phyloP scores from a whole-genome alignment of 2,329 filamentous ascomycete genomes.

The Neofusicoccum parvum region DNA sequence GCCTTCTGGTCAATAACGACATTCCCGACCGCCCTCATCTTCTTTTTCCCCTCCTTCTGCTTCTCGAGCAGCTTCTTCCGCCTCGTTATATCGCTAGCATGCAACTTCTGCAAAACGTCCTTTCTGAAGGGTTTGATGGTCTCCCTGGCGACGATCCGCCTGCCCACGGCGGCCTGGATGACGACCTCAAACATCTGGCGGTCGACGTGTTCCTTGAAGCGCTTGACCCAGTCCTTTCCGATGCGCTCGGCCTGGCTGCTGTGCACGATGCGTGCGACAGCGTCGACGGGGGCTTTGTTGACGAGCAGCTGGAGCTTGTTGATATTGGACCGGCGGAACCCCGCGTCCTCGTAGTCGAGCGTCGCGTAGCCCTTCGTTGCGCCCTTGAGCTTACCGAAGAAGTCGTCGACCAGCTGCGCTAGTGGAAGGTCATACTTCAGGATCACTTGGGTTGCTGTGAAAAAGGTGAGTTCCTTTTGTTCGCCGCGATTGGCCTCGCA shows the following conservation, averaged over 20 bases:
- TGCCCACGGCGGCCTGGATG: conserved; percentile 87
- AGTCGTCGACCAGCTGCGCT: conserved; percentile 89
- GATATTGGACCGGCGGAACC: conserved; percentile 77
- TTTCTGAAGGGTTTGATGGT: conserved; percentile 97
- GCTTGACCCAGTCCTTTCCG: conserved; percentile 84
- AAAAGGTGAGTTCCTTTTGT: conserved; percentile 87
- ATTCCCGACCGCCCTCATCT: conserved; percentile 77
- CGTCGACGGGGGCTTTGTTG: conserved; percentile 91
- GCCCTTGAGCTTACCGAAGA: conserved; percentile 95
- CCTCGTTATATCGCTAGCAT: conserved; percentile 83
- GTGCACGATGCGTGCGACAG: conserved; percentile 89
- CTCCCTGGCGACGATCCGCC: conserved; percentile 82
- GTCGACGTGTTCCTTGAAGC: conserved; percentile 96
- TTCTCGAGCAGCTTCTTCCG: conserved; percentile 88
- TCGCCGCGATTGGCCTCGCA: conserved; percentile 88
- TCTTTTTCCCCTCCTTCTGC: conserved; percentile 94
- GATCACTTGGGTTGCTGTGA: conserved; percentile 89
- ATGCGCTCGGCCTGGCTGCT: conserved; percentile 76
- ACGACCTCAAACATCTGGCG: conserved; percentile 96
- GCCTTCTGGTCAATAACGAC: conserved; percentile 95
- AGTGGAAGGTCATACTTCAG: conserved; percentile 89
- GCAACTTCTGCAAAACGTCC: conserved; percentile 89
- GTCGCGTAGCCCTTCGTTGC: conserved; percentile 93
- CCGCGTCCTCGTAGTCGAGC: conserved; percentile 94
- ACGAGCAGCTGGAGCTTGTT: conserved; percentile 91